These are phyloP conservation scores for Aspergillus cejpii DNA, from an alignment of 2,329 filamentous ascomycete species.

Conservation along the genomic window DNA sequence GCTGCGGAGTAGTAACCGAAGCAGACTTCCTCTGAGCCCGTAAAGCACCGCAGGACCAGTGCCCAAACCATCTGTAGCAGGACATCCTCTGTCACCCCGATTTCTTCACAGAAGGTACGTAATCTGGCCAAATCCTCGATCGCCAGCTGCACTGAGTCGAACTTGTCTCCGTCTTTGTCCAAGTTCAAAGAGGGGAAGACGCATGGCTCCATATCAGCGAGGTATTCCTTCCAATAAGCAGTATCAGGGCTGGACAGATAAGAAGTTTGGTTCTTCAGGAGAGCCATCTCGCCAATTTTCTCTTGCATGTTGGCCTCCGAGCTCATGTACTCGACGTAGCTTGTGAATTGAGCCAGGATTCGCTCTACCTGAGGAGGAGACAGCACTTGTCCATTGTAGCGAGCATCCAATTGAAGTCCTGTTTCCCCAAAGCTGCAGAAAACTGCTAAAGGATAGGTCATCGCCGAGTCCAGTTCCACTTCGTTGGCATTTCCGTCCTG, in stretches of 20 bases:
- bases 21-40: constrained; percentile 40
- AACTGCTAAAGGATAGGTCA: constrained; percentile 11
- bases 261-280: constrained; percentile 20
- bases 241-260: constrained; percentile 26
- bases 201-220: constrained; percentile 43
- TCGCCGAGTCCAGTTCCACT: not conserved
- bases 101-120: constrained; percentile 19
- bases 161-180: constrained; percentile 3
- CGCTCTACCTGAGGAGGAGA: constrained; percentile 6
- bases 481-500: constrained; percentile 3
- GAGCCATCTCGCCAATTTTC: constrained; percentile 13
- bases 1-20: constrained; percentile 40
- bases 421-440: constrained; percentile 5
- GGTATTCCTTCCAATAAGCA: constrained; percentile 43
- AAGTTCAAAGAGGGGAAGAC: constrained; percentile 36
- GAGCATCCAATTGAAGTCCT: constrained; percentile 2
- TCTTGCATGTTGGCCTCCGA: constrained; percentile 10
- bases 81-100: constrained; percentile 17
- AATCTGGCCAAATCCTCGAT: constrained; percentile 19
- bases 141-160: constrained; percentile 13
- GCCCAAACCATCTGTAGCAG: constrained; percentile 42
- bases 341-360: constrained; percentile 8
- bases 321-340: constrained; percentile 5
- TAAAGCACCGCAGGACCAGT: constrained; percentile 40
- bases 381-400: constrained; percentile 10